Evolutionary conservation across 495 filamentous ascomycete genomes (phyloP), one percentile per base, ranked within the genome.

Genomic region (Trichocladium uniseriatum): DNA sequence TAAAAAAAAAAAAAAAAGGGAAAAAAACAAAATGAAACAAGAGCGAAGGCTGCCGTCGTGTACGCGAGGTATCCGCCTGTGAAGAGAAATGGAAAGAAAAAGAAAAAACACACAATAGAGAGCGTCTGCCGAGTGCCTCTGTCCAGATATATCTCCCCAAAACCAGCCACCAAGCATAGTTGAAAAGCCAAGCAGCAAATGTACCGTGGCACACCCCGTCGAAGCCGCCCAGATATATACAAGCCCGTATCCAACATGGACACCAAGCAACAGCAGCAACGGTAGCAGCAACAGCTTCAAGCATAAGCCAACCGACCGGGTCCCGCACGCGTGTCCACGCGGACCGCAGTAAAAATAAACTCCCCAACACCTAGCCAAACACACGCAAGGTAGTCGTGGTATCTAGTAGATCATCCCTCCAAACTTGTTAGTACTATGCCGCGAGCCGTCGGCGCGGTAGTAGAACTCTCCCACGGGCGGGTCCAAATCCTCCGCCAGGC

Each of bases 401-500:
- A n/a, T 27, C 24, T 27, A 27, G 24, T n/a, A n/a, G n/a, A n/a
- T n/a, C n/a, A n/a, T n/a, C n/a, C n/a, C n/a, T n/a, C 44, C 21
- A 20, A 50, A 13, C 15, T 0, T 5, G 3, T 0, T 7, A 2
- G 38, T 39, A 21, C 37, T 21, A 10, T 18, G 7, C 1, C 5
- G 1, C 14, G 16, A 20, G 1, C 61, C 63, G 22, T 55, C 48
- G 9, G 63, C 61, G 28, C 63, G 56, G 27, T 14, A 38, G 39
- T 59, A 66, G 1, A 16, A 6, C 51, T 46, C 31, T 3, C 15
- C 10, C 2, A 41, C 50, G 28, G 11, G 15, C 1, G 24, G 7
- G 1, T 29, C 31, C 31, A 44, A 5, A 31, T 65, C 63, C 8
- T 64, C 58, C 0, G 35, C 18, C n/a, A 10, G 3, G 9, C 27